Conservation (phyloP, 2,329 filamentous ascomycete genomes). For the Talaromyces marneffei region DNA sequence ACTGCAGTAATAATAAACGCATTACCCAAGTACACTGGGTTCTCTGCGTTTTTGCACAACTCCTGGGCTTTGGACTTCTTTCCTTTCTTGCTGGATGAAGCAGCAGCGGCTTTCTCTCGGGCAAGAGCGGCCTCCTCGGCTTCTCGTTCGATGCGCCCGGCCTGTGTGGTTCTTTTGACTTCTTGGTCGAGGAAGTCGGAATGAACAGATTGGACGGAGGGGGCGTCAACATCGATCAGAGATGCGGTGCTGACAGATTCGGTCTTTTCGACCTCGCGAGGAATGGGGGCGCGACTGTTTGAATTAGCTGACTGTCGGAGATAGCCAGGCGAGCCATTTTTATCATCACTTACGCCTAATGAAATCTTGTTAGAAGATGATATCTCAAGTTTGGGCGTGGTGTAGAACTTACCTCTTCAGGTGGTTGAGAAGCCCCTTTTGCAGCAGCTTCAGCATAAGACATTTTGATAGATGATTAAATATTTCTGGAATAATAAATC, state of each 20-base stretch:
- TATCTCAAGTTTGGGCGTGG: neutral
- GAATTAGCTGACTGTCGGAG: neutral
- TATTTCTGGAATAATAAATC: neutral
- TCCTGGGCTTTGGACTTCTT: constrained; percentile 30
- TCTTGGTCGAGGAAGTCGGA: constrained; percentile 38
- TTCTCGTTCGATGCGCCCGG: constrained; percentile 40
- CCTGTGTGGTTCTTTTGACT: constrained; percentile 43
- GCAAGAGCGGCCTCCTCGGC: constrained; percentile 22
- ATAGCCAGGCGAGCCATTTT: neutral
- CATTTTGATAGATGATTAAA: constrained; percentile 27
- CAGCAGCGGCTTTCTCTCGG: constrained; percentile 17
- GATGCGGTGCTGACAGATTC: constrained; percentile 38
- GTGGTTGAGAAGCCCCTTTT: constrained; percentile 42
- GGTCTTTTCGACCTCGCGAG: constrained; percentile 34
- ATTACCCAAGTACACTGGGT: constrained; percentile 45
- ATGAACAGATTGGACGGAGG: constrained; percentile 40
- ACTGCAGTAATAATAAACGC: constrained; percentile 38
- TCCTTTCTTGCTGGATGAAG: constrained; percentile 24
- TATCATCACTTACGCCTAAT: constrained; percentile 12
- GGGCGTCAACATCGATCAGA: constrained; percentile 44
- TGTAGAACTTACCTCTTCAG: constrained; percentile 38
- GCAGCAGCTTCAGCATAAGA: constrained; percentile 46
- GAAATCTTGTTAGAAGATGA: neutral
- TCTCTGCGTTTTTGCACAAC: constrained; percentile 37
- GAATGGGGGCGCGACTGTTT: constrained; percentile 35